Conservation (phyloP, 257 asterid genomes). For the Penstemon barbatus region DNA sequence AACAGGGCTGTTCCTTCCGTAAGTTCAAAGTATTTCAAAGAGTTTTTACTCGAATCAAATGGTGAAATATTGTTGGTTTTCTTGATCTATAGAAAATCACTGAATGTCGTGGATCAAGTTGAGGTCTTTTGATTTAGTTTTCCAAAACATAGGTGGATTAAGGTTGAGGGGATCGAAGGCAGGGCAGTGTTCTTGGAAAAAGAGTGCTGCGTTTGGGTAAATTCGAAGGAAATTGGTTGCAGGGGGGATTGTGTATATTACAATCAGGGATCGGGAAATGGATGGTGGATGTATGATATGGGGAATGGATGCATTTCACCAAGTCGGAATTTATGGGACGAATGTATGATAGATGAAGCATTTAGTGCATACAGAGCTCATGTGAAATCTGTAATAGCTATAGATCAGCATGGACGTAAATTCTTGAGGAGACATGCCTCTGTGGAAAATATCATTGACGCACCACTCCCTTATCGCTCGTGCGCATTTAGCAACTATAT, state of each 20-base stretch:
- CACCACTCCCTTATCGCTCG: no score
- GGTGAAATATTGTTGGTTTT: constrained; percentile 39
- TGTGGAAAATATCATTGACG: no score
- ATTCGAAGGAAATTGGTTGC: constrained; percentile 37
- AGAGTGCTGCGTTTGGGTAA: constrained; percentile 30
- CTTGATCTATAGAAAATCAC: constrained; percentile 27
- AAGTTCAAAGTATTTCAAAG: constrained; percentile 29
- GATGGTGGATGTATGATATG: constrained; percentile 38
- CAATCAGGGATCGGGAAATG: constrained; percentile 17
- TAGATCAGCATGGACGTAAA: no score
- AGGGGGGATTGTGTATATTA: constrained; percentile 37
- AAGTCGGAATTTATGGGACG: background rate
- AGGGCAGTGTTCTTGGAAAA: constrained; percentile 32
- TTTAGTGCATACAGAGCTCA: no score
- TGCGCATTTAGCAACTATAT: no score
- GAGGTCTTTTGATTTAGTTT: constrained; percentile 31
- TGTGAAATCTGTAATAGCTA: no score
- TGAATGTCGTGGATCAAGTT: constrained; percentile 25
- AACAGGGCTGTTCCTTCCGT: constrained; percentile 37
- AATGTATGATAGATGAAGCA: background rate
- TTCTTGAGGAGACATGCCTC: no score
- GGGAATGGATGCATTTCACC: constrained; percentile 26
- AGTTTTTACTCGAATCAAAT: constrained; percentile 34
- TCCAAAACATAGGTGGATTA: constrained; percentile 24
- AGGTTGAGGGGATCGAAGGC: constrained; percentile 31